Percentiles rank a stretch among this genome's conserved stretches.
phyloP scores from a whole-genome alignment of 345 rosid genomes.

The Nasturtium officinale region DNA sequence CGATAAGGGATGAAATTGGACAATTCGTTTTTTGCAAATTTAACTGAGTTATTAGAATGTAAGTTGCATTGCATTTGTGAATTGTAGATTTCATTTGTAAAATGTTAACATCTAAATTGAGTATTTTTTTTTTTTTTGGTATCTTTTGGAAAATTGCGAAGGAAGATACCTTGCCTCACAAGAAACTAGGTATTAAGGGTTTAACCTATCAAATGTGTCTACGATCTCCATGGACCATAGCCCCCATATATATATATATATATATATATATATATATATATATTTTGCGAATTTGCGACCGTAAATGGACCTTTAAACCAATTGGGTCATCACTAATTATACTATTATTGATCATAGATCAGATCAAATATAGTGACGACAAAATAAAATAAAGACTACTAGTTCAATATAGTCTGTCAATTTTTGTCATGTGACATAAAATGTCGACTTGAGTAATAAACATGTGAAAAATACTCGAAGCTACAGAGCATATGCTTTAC shows the following conservation, averaged over 20 bases:
- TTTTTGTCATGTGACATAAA: not conserved
- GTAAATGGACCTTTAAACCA: not conserved
- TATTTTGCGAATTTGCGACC: not conserved
- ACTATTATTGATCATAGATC: too few relatives aligned
- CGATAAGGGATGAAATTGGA: too few relatives aligned
- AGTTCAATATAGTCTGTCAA: too few relatives aligned
- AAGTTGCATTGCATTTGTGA: not conserved
- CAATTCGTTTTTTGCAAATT: too few relatives aligned
- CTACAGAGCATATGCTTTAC: conserved; percentile 13
- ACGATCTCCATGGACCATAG: not conserved
- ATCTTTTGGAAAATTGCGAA: not conserved
- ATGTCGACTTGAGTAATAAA: conserved; percentile 1
- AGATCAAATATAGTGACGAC: too few relatives aligned
- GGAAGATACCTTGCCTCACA: conserved; percentile 3
- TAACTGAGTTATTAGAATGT: not conserved
- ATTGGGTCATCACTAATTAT: too few relatives aligned
- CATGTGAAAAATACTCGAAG: conserved; percentile 18
- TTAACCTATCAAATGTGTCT: not conserved
- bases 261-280: too few relatives aligned
- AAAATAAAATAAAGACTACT: too few relatives aligned
- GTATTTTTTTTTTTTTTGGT: not conserved
- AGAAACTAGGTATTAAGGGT: conserved; percentile 11
- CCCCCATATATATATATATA: too few relatives aligned
- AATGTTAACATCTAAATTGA: not conserved
- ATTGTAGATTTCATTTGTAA: not conserved